phyloP scores from a whole-genome alignment of 208 protist genomes.

The Trypanosoma theileri region DNA sequence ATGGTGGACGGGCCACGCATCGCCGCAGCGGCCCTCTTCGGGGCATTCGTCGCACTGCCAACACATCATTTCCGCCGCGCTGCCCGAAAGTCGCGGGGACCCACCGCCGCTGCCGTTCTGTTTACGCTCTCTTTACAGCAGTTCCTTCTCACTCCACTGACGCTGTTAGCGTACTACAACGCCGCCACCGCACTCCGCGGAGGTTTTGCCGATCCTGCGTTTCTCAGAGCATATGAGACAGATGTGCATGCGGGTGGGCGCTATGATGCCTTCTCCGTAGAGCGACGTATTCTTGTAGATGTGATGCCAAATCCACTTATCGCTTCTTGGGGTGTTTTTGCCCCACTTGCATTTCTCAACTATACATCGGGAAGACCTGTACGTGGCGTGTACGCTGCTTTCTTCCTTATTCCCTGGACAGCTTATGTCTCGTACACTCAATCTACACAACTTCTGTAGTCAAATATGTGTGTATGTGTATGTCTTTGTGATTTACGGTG shows the following conservation, averaged over 20 bases:
- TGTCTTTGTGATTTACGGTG: too few relatives aligned
- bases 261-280: slow-evolving; percentile 52
- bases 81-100: slow-evolving; percentile 7
- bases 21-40: slow-evolving; percentile 25
- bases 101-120: slow-evolving; percentile 33
- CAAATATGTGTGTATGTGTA: too few relatives aligned
- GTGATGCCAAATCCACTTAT: slow-evolving; percentile 72
- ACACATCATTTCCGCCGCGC: too few relatives aligned
- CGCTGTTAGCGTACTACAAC: slow-evolving; percentile 72
- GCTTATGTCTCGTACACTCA: slow-evolving; percentile 53
- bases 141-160: slow-evolving; percentile 59
- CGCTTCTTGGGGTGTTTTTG: slow-evolving; percentile 67
- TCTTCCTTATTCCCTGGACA: slow-evolving; percentile 58
- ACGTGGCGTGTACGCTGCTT: slow-evolving; percentile 19
- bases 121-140: slow-evolving; percentile 53
- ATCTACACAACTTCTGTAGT: slow-evolving; percentile 41
- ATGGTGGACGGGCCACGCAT: slow-evolving; percentile 65
- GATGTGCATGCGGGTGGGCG: slow-evolving; percentile 32
- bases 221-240: slow-evolving; percentile 33
- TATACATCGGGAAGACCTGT: slow-evolving; percentile 43
- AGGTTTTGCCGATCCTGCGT: slow-evolving; percentile 55
- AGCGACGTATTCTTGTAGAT: slow-evolving; percentile 50
- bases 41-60: slow-evolving; percentile 1
- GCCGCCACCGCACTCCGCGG: slow-evolving; percentile 56
- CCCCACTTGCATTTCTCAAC: slow-evolving; percentile 41